Base-by-base conservation (phyloP, 352 stramenopile genomes). In the Pythium phragmitis region DNA sequence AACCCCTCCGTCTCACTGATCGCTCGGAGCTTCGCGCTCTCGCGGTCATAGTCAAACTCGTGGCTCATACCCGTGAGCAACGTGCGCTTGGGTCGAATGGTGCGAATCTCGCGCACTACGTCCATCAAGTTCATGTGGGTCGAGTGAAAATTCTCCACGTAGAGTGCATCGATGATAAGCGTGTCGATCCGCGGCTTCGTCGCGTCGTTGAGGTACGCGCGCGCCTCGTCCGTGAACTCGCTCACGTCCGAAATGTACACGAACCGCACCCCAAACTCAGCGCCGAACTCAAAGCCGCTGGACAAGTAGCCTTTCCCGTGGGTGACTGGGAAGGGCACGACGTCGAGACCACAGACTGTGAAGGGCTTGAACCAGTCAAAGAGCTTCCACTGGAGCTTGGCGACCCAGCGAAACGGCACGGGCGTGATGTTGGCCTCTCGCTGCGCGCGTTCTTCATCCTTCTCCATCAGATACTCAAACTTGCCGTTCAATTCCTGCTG, bases 171-270 rank as follows among this genome's bases (percentile, higher is more conserved):
- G 42, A 96, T 89, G 51, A 96, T 68, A 33, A 96, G 67, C 39
- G 92, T 68, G 60, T 96, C 88, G 59, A 96, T 91, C 12, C 41
- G 60, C 7, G 77, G 73, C 58, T 79, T 80, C 28, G 46, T 65
- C 9, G 51, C 14, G 60, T 91, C 82, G 30, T 81, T 86, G 13
- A 96, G 68, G 63, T 83, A 80, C 46, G 39, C 62, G 33, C 72
- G 70, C 11, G 84, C 77, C 19, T 92, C 80, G 7, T 79, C 67
- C 14, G 83, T 80, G 21, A 96, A 68, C 33, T 88, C 78, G 37
- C 85, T 95, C 69, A 94, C 81, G 72, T 96, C 88, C 7, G 87
- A 96, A 54, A 96, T 92, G 77, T 96, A 96, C 33, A 94, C 80
- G 46, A 96, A 80, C 3, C 88, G 75, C 11, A 73, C 69, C 16